These are phyloP conservation scores for Microcyclosporella mali DNA, from an alignment of 2,329 filamentous ascomycete genomes.

Conservation along the genomic window DNA sequence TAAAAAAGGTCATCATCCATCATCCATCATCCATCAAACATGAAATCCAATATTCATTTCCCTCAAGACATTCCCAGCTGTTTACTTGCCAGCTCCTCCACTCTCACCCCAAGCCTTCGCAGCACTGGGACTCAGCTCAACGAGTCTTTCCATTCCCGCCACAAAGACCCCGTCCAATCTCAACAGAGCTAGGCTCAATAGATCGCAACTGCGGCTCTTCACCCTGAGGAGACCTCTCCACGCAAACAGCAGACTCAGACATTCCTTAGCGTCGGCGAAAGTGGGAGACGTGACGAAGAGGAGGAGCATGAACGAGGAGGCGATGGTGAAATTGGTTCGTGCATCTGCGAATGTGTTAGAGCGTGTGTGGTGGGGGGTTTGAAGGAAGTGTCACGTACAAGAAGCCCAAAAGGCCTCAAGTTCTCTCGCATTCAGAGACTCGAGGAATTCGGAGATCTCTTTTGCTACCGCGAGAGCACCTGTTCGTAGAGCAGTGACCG, in stretches of 20 bases:
- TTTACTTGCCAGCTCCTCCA: constrained; percentile 1
- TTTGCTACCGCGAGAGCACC: constrained; percentile 28
- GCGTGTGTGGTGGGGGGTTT: background rate
- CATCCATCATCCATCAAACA: background rate
- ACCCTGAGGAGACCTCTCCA: constrained; percentile 29
- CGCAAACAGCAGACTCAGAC: constrained; percentile 24
- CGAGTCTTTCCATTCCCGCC: constrained; percentile 25
- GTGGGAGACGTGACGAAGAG: constrained; percentile 30
- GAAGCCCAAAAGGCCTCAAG: constrained; percentile 32
- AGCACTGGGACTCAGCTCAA: constrained; percentile 29
- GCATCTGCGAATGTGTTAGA: constrained; percentile 21
- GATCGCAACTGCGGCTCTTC: constrained; percentile 31
- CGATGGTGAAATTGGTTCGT: constrained; percentile 32
- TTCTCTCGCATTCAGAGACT: constrained; percentile 26
- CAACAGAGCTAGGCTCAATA: constrained; percentile 30
- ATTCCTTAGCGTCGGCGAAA: constrained; percentile 26
- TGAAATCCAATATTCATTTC: background rate
- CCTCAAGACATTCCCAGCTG: background rate
- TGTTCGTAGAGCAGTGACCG: constrained; percentile 27
- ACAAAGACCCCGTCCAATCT: constrained; percentile 29
- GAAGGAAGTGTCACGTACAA: constrained; percentile 21
- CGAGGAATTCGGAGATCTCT: constrained; percentile 29
- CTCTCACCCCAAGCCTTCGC: constrained; percentile 24
- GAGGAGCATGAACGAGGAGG: constrained; percentile 30
- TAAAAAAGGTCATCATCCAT: too few species aligned